Percentiles rank a stretch among this genome's conserved stretches.
Conservation (phyloP, 441 rosid species). For the Erysimum cheiri region DNA sequence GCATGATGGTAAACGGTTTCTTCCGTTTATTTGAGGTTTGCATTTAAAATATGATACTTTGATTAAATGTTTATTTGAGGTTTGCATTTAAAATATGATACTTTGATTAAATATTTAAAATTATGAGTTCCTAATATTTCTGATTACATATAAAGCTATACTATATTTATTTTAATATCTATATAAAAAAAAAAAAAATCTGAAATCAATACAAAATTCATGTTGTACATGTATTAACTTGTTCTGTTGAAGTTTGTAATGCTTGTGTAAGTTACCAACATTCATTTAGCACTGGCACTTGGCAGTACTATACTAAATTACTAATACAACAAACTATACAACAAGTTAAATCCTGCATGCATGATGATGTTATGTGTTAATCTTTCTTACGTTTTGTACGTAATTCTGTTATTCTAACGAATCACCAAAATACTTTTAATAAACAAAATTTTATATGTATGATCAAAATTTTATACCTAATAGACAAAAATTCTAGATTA, state of each 20-base stretch:
- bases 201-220: not conserved
- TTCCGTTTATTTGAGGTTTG: not conserved
- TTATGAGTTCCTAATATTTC: no score
- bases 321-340: no score
- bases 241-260: not conserved
- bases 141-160: no score
- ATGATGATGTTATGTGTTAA: no score
- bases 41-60: not conserved
- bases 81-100: not conserved
- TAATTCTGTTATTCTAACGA: no score
- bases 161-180: not conserved
- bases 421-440: no score
- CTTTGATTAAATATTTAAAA: not conserved
- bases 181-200: not conserved
- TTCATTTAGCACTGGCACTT: conserved; percentile 14
- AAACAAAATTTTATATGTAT: no score
- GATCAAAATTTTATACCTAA: no score
- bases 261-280: conserved; percentile 9
- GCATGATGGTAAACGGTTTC: not conserved
- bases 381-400: no score
- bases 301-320: not conserved
- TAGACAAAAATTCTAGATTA: no score
- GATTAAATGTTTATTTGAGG: not conserved
- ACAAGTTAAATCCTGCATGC: no score
- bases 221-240: conserved; percentile 11